These are phyloP conservation scores for Trametes meyenii DNA, from an alignment of 768 basidiomycete species.

Conservation along the genomic window DNA sequence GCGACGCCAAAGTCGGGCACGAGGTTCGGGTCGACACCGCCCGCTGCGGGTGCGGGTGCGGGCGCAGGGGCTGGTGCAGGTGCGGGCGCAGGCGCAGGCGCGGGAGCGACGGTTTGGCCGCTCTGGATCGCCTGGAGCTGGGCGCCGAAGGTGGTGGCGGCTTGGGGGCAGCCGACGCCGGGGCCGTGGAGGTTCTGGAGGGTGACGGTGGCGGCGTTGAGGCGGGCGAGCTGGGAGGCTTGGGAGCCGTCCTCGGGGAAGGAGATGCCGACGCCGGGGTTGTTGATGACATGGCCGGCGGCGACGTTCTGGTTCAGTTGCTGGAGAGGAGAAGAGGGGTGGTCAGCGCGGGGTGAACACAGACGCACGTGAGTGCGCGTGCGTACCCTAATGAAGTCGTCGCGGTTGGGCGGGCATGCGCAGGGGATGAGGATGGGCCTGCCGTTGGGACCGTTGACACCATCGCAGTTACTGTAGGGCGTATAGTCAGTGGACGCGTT, in stretches of 20 bases:
- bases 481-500: neutral
- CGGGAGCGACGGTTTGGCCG: slow-evolving; percentile 8
- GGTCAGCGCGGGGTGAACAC: neutral
- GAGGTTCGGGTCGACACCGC: slow-evolving; percentile 29
- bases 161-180: slow-evolving; percentile 66
- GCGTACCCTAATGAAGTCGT: slow-evolving; percentile 23
- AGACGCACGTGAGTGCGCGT: neutral
- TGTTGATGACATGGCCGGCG: slow-evolving; percentile 45
- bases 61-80: slow-evolving; percentile 22
- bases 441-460: slow-evolving; percentile 22
- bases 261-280: slow-evolving; percentile 41
- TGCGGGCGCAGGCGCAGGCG: slow-evolving; percentile 20
- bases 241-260: slow-evolving; percentile 47
- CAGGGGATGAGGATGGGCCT: slow-evolving; percentile 40
- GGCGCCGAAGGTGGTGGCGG: slow-evolving; percentile 59
- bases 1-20: slow-evolving; percentile 29
- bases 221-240: slow-evolving; percentile 40
- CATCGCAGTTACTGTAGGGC: slow-evolving; percentile 29
- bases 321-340: slow-evolving; percentile 18
- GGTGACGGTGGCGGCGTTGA: slow-evolving; percentile 62
- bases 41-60: slow-evolving; percentile 9
- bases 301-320: slow-evolving; percentile 43
- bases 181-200: slow-evolving; percentile 71
- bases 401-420: slow-evolving; percentile 39
- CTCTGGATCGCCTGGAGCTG: slow-evolving; percentile 26